Conservation (phyloP, 163 green algal genomes). For the Scenedesmus sp. region DNA sequence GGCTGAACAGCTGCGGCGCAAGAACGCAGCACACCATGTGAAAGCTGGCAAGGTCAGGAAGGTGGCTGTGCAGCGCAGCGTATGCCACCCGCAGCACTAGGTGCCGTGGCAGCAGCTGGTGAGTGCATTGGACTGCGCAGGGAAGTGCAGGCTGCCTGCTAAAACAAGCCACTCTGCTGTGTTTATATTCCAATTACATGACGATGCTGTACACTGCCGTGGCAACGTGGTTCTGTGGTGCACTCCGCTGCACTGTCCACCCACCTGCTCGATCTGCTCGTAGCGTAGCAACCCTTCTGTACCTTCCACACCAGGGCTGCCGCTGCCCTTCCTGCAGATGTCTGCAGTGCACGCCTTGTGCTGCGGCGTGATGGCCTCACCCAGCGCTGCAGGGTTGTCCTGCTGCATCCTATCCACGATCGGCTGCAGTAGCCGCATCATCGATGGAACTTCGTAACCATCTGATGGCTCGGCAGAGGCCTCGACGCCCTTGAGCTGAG, state of each 20-base stretch:
- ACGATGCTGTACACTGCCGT: no score
- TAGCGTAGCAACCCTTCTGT: not conserved
- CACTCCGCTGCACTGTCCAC: not conserved
- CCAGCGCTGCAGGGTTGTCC: not conserved
- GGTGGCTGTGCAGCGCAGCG: no score
- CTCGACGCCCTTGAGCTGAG: not conserved
- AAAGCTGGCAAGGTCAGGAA: not conserved
- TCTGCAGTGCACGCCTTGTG: not conserved
- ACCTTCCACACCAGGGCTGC: not conserved
- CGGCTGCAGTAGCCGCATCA: not conserved
- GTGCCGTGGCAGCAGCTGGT: no score
- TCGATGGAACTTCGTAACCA: not conserved
- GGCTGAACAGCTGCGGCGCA: not conserved
- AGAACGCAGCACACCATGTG: not conserved
- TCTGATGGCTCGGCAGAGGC: not conserved
- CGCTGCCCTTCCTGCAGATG: not conserved
- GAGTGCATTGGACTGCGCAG: no score
- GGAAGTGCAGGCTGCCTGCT: no score
- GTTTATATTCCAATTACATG: no score
- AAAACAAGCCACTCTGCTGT: no score
- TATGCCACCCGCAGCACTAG: no score
- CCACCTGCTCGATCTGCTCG: not conserved
- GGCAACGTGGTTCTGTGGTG: no score
- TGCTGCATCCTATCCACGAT: not conserved
- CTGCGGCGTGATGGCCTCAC: not conserved